Evolutionary conservation across 805 yeast genomes (phyloP), one percentile per base, ranked within the genome.

Genomic region (Tetrapisispora fleetii): DNA sequence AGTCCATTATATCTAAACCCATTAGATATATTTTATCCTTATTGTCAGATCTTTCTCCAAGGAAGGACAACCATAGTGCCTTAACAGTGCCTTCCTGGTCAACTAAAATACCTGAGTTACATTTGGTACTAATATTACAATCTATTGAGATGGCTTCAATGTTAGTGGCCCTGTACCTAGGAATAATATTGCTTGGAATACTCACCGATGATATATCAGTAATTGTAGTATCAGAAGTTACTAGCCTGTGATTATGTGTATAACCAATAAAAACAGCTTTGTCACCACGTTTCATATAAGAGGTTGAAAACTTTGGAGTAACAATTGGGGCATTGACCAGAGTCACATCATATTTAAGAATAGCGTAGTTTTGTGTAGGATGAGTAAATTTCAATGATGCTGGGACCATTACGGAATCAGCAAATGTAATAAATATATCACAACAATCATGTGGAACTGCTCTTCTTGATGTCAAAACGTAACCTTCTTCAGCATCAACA

Each of bases 101-200:
- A 4, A 85, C 82, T 40, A 90, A 65, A 3, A 88, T 76, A 56
- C 96, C 97, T 3, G 93, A 77, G 27, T 77, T 78, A 66, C 95
- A 86, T 52, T 84, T 87, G 40, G 78, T 78, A 43, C 86, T 78
- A 45, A 83, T 65, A 48, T 78, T 79, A 37, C 86, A 81, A 58
- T 90, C 95, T 40, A 87, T 75, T 13, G 85, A 71, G 22, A 87
- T 71, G 28, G 88, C 81, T 58, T 87, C 95, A 42, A 88, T 67
- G 59, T 88, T 88, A 3, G 90, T 82, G 5, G 89, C 95, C 60
- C 95, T 77, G 65, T 85, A 89, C 51, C 93, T 77, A 24, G 96
- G 96, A 36, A 74, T 70, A 1, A 80, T 70, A 53, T 80, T 79
- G 19, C 83, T 74, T 16, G 95, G 91, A 18, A 89, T 75, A 60